These are phyloP conservation scores for Euptelea pleiosperma DNA, from an alignment of 164 flowering plant genomes.

Conservation along the genomic window DNA sequence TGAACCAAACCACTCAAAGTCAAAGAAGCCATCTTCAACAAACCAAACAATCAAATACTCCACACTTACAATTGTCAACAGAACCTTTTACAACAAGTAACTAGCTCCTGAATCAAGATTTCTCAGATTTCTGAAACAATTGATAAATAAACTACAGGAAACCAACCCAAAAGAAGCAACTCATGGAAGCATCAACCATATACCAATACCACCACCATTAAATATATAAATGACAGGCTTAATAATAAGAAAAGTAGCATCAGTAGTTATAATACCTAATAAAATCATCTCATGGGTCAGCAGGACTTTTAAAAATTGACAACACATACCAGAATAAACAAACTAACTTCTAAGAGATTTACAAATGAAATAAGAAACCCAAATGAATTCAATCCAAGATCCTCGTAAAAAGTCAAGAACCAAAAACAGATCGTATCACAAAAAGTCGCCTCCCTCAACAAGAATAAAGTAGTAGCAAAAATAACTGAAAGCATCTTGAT, in stretches of 20 bases:
- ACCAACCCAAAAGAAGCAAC: too few relatives aligned
- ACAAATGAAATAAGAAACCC: not conserved
- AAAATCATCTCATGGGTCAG: not conserved
- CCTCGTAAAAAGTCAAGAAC: not conserved
- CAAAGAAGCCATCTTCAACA: not conserved
- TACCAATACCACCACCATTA: too few relatives aligned
- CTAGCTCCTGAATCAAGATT: not conserved
- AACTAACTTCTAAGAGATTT: not conserved
- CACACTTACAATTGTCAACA: not conserved
- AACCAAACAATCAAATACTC: not conserved
- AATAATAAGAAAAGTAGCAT: not conserved
- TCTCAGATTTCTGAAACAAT: too few relatives aligned
- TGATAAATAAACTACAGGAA: too few relatives aligned
- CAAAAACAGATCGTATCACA: not conserved
- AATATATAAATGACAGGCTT: too few relatives aligned
- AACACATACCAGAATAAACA: not conserved
- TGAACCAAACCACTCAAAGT: not conserved
- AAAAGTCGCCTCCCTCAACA: not conserved
- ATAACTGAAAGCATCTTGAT: not conserved
- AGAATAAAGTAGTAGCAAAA: not conserved
- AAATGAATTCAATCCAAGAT: conserved; percentile 1
- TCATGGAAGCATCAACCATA: too few relatives aligned
- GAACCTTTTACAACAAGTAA: not conserved
- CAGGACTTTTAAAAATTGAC: not conserved
- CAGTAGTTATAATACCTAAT: not conserved